These are phyloP conservation scores for Triticum dicoccoides DNA, from an alignment of 176 grass and related monocot species.

Conservation along the genomic window DNA sequence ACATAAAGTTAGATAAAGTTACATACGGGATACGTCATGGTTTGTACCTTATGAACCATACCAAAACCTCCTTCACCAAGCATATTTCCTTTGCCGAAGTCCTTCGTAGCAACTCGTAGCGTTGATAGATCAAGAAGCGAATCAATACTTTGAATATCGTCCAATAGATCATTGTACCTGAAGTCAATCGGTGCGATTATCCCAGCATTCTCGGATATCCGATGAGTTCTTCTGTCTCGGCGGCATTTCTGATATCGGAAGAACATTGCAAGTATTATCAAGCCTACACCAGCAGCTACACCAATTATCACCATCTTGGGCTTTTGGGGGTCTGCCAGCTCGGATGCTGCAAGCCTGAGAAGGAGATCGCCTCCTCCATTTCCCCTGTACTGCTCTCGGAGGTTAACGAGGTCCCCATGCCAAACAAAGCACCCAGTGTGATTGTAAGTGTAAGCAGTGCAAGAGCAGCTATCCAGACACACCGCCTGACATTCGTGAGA, in stretches of 20 bases:
- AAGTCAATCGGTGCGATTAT: neutral
- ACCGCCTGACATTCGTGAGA: constrained; percentile 39
- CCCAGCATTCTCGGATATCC: neutral
- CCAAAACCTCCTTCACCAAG: neutral
- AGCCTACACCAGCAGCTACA: constrained; percentile 22
- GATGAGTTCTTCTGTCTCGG: neutral
- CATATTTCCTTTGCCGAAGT: neutral
- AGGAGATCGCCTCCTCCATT: constrained; percentile 39
- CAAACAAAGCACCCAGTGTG: constrained; percentile 51
- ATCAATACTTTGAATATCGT: neutral
- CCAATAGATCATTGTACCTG: neutral
- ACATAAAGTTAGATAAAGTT: neutral
- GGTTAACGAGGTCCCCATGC: constrained; percentile 54
- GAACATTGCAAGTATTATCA: constrained; percentile 14
- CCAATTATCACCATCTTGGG: neutral
- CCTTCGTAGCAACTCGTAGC: neutral
- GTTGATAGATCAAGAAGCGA: neutral
- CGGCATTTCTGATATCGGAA: constrained; percentile 25
- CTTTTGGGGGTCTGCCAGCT: constrained; percentile 35
- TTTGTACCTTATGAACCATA: neutral
- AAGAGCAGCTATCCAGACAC: constrained; percentile 67
- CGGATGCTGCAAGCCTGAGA: constrained; percentile 68
- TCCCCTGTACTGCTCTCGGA: constrained; percentile 39
- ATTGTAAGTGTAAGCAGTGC: constrained; percentile 57
- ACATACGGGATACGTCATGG: neutral